These are phyloP conservation scores for Lomentospora prolificans DNA, from an alignment of 2,329 filamentous ascomycete genomes.

Conservation along the genomic window DNA sequence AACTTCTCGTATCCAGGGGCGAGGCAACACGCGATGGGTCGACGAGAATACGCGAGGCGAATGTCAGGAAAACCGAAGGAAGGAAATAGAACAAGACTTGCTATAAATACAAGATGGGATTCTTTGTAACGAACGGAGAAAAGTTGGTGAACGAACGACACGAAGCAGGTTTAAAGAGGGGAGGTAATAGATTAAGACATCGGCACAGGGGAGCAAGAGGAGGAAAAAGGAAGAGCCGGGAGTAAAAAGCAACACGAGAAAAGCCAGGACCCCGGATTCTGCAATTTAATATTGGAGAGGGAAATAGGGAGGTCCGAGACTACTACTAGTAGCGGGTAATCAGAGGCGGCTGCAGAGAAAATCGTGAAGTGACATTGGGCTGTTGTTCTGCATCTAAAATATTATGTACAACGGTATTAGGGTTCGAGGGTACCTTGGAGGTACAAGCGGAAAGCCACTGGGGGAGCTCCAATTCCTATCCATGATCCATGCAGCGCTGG, in stretches of 20 bases:
- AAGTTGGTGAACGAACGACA: background rate
- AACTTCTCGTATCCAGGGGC: background rate
- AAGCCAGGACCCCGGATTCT: conserved; percentile 5
- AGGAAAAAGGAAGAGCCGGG: conserved; percentile 9
- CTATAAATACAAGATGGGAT: background rate
- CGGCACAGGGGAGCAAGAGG: conserved; percentile 7
- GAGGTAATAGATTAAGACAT: background rate
- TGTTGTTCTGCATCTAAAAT: too few species aligned
- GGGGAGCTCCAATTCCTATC: background rate
- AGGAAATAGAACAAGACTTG: background rate
- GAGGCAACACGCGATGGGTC: background rate
- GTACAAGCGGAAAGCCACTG: background rate
- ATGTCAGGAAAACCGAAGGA: background rate
- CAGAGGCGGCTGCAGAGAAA: background rate
- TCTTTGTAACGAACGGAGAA: background rate
- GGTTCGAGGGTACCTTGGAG: background rate
- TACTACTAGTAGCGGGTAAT: background rate
- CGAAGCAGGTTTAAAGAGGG: conserved; percentile 4
- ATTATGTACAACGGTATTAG: too few species aligned
- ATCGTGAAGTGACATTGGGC: too few species aligned
- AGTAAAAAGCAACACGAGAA: conserved; percentile 6
- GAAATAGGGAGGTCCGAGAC: conserved; percentile 7
- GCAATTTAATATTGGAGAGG: conserved; percentile 2
- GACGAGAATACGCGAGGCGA: background rate
- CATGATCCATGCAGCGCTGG: background rate